These are phyloP conservation scores for Sarcodon aspratus DNA, from an alignment of 768 basidiomycete species.

Conservation along the genomic window DNA sequence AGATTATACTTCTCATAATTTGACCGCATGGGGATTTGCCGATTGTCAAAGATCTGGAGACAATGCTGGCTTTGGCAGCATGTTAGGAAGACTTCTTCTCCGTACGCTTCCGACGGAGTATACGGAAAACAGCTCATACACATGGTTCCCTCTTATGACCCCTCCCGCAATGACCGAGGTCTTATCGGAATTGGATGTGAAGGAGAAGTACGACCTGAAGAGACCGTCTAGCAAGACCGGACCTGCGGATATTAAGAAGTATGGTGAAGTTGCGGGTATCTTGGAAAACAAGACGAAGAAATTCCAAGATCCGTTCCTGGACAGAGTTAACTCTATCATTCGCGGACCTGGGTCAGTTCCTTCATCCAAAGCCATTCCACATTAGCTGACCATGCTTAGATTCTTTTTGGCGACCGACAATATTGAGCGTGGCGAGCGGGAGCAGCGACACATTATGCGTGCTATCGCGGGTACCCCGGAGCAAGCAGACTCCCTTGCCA, in stretches of 20 bases:
- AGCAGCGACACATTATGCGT: slow-evolving; percentile 33
- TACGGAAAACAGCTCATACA: slow-evolving; percentile 58
- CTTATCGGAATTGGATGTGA: slow-evolving; percentile 42
- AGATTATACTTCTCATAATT: slow-evolving; percentile 70
- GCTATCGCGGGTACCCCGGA: slow-evolving; percentile 38
- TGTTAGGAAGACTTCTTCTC: slow-evolving; percentile 61
- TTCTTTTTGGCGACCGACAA: slow-evolving; percentile 54
- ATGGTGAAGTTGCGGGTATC: slow-evolving; percentile 41
- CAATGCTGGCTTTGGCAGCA: slow-evolving; percentile 69
- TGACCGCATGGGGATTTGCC: slow-evolving; percentile 77
- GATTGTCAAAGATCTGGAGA: slow-evolving; percentile 69
- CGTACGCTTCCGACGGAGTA: slow-evolving; percentile 65
- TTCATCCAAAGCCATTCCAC: not conserved
- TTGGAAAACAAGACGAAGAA: slow-evolving; percentile 27
- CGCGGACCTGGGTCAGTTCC: slow-evolving; percentile 43
- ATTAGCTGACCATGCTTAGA: slow-evolving; percentile 21
- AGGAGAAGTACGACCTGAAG: slow-evolving; percentile 41
- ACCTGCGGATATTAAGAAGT: slow-evolving; percentile 26
- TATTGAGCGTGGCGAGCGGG: slow-evolving; percentile 24
- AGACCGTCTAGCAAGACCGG: slow-evolving; percentile 28
- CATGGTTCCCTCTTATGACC: slow-evolving; percentile 86
- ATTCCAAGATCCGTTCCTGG: slow-evolving; percentile 39
- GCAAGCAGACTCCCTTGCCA: slow-evolving; percentile 34
- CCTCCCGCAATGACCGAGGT: slow-evolving; percentile 54
- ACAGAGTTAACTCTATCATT: slow-evolving; percentile 40